Evolutionary conservation across 352 stramenopile genomes (phyloP).

Genomic region (Phytophthora fragariae): DNA sequence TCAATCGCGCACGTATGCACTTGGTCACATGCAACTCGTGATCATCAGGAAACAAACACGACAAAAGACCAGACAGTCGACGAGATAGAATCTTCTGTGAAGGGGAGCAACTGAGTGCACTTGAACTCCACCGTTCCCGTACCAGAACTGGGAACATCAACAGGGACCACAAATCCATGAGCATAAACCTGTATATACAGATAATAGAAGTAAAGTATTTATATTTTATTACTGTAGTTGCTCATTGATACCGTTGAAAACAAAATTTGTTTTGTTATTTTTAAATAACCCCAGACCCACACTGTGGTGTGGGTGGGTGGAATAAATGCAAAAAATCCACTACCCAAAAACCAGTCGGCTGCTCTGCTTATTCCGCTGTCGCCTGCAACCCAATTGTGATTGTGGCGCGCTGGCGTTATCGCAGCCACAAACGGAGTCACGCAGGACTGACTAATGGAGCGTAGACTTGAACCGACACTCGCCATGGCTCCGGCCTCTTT

Average conservation of each 20-base stretch:
- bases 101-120: background rate
- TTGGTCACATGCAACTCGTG: background rate
- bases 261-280: too few species aligned
- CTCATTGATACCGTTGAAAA: too few species aligned
- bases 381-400: conserved; percentile 10
- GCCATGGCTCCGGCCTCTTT: background rate
- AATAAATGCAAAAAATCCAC: too few species aligned
- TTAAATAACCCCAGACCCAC: too few species aligned
- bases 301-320: too few species aligned
- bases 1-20: background rate
- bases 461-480: background rate
- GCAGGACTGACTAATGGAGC: background rate
- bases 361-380: background rate
- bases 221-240: too few species aligned
- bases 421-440: conserved; percentile 16
- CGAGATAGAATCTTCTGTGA: background rate
- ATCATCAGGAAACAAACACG: background rate
- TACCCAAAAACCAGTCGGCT: too few species aligned
- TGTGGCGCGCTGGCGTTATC: conserved; percentile 19
- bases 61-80: background rate
- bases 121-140: background rate
- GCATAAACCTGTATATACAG: too few species aligned
- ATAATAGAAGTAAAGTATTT: too few species aligned
- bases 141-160: background rate
- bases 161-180: too few species aligned